Evolutionary conservation across 192 early-diverging fungal genomes (phyloP).

Genomic region (Podila clonocystis): DNA sequence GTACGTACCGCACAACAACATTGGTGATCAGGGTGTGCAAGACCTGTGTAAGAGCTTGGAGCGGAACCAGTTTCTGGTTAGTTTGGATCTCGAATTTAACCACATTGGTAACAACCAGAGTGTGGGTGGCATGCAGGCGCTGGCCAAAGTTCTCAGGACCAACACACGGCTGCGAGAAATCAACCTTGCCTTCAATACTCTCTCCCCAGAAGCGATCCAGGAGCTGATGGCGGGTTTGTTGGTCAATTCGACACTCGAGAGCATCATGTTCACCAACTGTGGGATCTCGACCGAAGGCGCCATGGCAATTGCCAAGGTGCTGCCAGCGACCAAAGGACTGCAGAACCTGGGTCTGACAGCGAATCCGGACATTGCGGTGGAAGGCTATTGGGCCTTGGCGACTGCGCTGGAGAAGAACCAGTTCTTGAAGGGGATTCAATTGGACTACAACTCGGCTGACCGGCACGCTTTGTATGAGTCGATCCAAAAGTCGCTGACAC

Average conservation of each 20-base stretch:
- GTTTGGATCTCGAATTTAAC: conserved; percentile 53
- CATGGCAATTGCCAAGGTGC: conserved; percentile 33
- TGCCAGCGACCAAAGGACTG: conserved; percentile 38
- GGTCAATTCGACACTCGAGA: conserved; percentile 50
- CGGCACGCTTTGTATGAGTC: conserved; percentile 52
- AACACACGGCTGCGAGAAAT: conserved; percentile 31
- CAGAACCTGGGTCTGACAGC: conserved; percentile 48
- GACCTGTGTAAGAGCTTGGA: conserved; percentile 30
- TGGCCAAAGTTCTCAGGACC: conserved; percentile 26
- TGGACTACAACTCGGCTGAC: conserved; percentile 57
- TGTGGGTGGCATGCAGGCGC: conserved; percentile 18
- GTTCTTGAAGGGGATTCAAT: conserved; percentile 52
- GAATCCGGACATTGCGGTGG: conserved; percentile 49
- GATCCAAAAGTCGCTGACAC: conserved; percentile 50
- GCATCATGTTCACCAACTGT: conserved; percentile 51
- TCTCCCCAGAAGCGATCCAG: conserved; percentile 22
- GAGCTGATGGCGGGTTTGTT: conserved; percentile 37
- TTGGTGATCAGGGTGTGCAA: conserved; percentile 43
- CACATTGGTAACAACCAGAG: conserved; percentile 27
- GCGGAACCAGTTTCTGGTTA: conserved; percentile 23
- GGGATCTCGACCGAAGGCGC: conserved; percentile 44
- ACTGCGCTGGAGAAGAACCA: conserved; percentile 39
- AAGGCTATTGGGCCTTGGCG: conserved; percentile 50
- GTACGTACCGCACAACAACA: conserved; percentile 53
- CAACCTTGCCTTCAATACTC: conserved; percentile 45